A percentile compares a stretch with the other conserved stretches of the same genome.
phyloP scores from a whole-genome alignment of 257 asterid species.

The Eustoma russellianum region DNA sequence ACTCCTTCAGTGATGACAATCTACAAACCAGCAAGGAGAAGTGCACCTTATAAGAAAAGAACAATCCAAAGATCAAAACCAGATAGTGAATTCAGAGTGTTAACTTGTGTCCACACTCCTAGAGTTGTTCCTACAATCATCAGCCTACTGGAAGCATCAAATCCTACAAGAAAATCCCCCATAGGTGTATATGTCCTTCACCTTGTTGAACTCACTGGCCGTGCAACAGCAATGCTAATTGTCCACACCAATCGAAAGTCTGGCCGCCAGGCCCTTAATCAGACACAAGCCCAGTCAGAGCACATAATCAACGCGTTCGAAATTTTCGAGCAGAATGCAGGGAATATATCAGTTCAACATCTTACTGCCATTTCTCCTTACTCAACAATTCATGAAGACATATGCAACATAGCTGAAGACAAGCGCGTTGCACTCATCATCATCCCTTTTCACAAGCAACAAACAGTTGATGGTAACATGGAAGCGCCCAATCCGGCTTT shows the following conservation, averaged over 20 bases:
- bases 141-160: slow-evolving; percentile 75
- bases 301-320: slow-evolving; percentile 86
- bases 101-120: slow-evolving; percentile 70
- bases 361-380: slow-evolving; percentile 89
- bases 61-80: slow-evolving; percentile 51
- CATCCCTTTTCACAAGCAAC: slow-evolving; percentile 87
- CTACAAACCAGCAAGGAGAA: slow-evolving; percentile 59
- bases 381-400: slow-evolving; percentile 91
- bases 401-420: slow-evolving; percentile 72
- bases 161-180: slow-evolving; percentile 68
- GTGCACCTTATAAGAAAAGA: slow-evolving; percentile 52
- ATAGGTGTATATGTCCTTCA: slow-evolving; percentile 63
- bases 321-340: slow-evolving; percentile 61
- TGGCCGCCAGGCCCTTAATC: slow-evolving; percentile 56
- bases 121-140: slow-evolving; percentile 81
- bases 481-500: slow-evolving; percentile 66
- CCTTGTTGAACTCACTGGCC: slow-evolving; percentile 89
- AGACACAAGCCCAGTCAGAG: slow-evolving; percentile 83
- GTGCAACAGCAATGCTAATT: slow-evolving; percentile 90
- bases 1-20: slow-evolving; percentile 54
- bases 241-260: slow-evolving; percentile 62
- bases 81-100: slow-evolving; percentile 59
- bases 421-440: slow-evolving; percentile 60
- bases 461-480: slow-evolving; percentile 94
- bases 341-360: slow-evolving; percentile 54